Evolutionary conservation across 75 land plant genomes (phyloP).

Genomic region (Pseudotsuga menziesii): DNA sequence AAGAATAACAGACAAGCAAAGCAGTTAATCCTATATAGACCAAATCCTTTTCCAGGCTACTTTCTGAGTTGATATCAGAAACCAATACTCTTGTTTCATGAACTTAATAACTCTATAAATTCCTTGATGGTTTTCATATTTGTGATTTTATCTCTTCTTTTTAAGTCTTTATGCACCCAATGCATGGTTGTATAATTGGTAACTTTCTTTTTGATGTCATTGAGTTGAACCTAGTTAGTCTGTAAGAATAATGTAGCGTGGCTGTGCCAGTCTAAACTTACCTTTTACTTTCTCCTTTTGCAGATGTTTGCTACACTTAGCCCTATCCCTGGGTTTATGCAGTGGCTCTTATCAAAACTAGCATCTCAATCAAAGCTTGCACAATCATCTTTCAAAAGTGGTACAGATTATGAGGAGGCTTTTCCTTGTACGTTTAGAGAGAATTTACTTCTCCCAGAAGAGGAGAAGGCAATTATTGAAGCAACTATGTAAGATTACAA

Average conservation of each 20-base stretch:
- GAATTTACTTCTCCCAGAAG: constrained; percentile 59
- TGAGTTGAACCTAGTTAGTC: neutral
- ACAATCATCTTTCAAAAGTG: constrained; percentile 16
- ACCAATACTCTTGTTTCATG: no score
- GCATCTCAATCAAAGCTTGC: constrained; percentile 59
- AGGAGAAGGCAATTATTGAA: constrained; percentile 48
- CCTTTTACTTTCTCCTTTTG: neutral
- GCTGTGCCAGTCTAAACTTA: neutral
- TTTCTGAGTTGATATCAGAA: no score
- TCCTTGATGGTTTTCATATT: no score
- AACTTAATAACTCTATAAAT: no score
- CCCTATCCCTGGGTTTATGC: constrained; percentile 90
- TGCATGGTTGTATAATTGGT: neutral
- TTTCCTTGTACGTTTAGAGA: constrained; percentile 44
- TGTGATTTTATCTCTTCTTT: no score
- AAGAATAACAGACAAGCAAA: no score
- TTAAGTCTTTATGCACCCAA: neutral
- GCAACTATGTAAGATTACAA: constrained; percentile 31
- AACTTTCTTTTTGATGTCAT: neutral
- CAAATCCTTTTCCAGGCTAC: no score
- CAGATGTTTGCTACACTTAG: constrained; percentile 92
- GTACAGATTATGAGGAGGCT: constrained; percentile 14
- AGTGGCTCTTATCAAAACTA: constrained; percentile 81
- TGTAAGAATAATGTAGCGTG: neutral
- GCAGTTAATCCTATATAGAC: no score